Conservation (phyloP, 2,329 filamentous ascomycete species). For the Basipetospora sp. region DNA sequence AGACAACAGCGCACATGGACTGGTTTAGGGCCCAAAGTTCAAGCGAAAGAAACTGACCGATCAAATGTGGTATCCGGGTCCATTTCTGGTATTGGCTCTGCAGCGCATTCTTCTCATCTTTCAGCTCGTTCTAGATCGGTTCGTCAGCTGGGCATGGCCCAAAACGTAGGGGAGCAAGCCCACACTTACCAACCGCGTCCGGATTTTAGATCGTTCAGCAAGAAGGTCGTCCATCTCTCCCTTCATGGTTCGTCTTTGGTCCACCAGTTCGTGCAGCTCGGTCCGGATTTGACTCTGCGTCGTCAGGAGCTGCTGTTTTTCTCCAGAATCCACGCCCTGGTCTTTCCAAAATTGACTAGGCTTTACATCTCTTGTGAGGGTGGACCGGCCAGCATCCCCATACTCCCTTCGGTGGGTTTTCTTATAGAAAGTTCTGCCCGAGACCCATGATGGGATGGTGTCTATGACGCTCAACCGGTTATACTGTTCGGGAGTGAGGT, state of each 20-base stretch:
- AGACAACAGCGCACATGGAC: no score
- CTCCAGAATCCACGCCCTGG: conserved; percentile 54
- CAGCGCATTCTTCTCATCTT: conserved; percentile 48
- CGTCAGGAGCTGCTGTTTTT: conserved; percentile 45
- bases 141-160: not conserved
- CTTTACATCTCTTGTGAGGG: conserved; percentile 45
- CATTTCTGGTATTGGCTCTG: conserved; percentile 54
- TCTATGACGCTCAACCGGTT: conserved; percentile 44
- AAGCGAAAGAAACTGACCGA: conserved; percentile 35
- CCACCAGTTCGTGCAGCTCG: conserved; percentile 21
- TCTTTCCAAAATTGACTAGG: conserved; percentile 60
- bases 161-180: conserved; percentile 3
- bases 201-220: conserved; percentile 21
- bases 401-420: conserved; percentile 67
- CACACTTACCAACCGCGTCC: conserved; percentile 19
- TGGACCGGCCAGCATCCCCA: conserved; percentile 57
- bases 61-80: conserved; percentile 53
- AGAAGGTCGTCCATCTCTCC: conserved; percentile 25
- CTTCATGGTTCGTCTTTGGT: conserved; percentile 20
- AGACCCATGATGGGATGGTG: conserved; percentile 54
- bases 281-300: conserved; percentile 29
- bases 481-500: conserved; percentile 54
- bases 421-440: conserved; percentile 47
- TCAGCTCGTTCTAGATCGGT: conserved; percentile 31
- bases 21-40: not conserved